Base-by-base conservation (phyloP, 495 filamentous ascomycete genomes). In the Pyrenopolyporus hunteri region DNA sequence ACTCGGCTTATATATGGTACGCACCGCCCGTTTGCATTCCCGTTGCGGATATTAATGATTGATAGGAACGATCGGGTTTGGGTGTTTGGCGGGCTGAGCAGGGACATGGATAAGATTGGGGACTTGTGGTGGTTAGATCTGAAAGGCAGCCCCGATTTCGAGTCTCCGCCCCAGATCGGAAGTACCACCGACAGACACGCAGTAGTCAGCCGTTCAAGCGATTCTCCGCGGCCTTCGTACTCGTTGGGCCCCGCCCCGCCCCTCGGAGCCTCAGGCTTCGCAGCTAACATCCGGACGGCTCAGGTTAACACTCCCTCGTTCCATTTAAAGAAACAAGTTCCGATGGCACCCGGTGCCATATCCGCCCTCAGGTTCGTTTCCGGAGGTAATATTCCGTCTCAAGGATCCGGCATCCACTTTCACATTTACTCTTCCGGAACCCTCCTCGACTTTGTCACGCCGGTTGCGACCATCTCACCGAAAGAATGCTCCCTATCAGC, bases 51-150 rank as follows among this genome's bases (percentile, higher is more conserved):
- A 31, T 58, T 70, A 31, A 66, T 26, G 2, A 43, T 65, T 53
- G 25, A 49, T 16, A 72, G 79, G 60, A 76, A 87, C 48, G 92
- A 90, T 32, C 85, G 90, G 26, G 86, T 98, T 23, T 98, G 93
- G 93, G 92, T 97, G n/a, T 97, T 93, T 75, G 94, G 94, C 29
- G 94, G 94, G 17, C 77, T 98, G 46, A 90, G 89, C 43, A 90
- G 92, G 53, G 92, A 97, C 57, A 96, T 97, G 92, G 93, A 97
- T 72, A 91, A 93, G 66, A 89, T 88, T 45, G 92, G 90, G 33
- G 94, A 98, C 73, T 82, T 98, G 25, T 97, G 92, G 88, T 97
- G 93, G 90, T 79, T 98, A 33, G 94, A 98, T 74, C 82, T 98
- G 51, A 94, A 94, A 71, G 90, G 86, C 51, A 92, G 84, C 56